Base-by-base conservation (phyloP, 2,329 filamentous ascomycete genomes). In the Clarireedia homoeocarpa region DNA sequence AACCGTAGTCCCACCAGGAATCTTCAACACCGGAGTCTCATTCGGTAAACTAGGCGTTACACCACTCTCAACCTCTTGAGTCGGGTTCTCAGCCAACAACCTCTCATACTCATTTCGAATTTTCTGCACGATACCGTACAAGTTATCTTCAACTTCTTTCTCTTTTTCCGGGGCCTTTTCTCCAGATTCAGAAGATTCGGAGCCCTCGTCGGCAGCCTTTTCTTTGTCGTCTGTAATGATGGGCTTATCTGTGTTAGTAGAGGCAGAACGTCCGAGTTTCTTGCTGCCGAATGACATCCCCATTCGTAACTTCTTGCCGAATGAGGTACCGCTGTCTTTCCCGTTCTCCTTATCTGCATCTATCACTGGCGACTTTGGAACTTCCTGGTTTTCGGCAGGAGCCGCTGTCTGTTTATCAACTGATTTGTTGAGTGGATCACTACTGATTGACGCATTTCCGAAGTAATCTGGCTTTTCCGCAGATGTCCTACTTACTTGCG, bases 241-340 rank as follows among this genome's bases (percentile, higher is more conserved):
- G 0, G 89, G 84, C 69, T 94, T 95, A 58, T 88, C 83, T 3
- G 86, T 81, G 5, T 80, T 80, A 0, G 81, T 81, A 4, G 85
- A 85, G 4, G 79, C 75, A 2, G 85, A 85, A 15, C 89, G 82
- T 12, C 84, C 84, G 14, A 92, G 77, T 71, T 95, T 96, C 75
- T 95, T 96, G 66, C 85, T 86, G 63, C 86, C 85, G 66, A 92
- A 91, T 0, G 85, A 84, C 75, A 81, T 81, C 71, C 80, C 59
- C 77, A 66, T 80, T 48, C 87, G 84, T 71, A 95, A 91, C 65
- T 89, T 89, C 73, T 91, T 94, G 45, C 87, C 84, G 69, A 95
- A 95, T 5, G 89, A 75, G 2, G 80, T 85, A 55, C 77, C 70
- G 51, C 72, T 73, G 59, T 80, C 80, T 61, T 88, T 88, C 12